Base-by-base conservation (phyloP, 306 rosid genomes). In the Quercus suber region DNA sequence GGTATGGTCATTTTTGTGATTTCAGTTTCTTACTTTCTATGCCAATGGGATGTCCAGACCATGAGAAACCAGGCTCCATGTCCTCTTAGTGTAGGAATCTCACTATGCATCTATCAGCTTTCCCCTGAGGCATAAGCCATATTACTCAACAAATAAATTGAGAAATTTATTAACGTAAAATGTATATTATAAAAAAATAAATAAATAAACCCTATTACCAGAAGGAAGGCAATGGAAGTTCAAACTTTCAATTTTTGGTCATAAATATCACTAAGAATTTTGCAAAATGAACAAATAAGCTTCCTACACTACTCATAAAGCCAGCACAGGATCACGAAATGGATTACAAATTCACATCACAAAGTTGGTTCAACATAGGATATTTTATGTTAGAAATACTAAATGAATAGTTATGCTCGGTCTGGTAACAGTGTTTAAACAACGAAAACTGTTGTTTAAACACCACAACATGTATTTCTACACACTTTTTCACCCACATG, bases 11-110 rank as follows among this genome's bases (percentile, higher is more conserved):
- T 33, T 52, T 51, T 74, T 80, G 65, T 45, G 35, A 71, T 67
- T 74, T 55, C 19, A 75, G 69, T 35, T 69, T 81, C 91, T 86
- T 87, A 95, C 99, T 84, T 95, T 77, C 99, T 3, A 41, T 41
- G 45, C 45, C 99, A 67, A 92, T 76, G 67, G 99, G 98, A 81
- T 95, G 69, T 78, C 98, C 98, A 5, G 97, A 92, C 98, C 99
- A 92, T 35, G 98, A 95, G 85, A 95, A 95, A 78, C 98, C 99
- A 52, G 76, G 51, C 63, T 90, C 97, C 94, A 88, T 92, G 86
- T 95, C 96, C 80, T 95, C 96, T 77, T 86, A 52, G 84, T 95
- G 95, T 79, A 89, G 88, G 57, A 85, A 89, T 88, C 99, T 92
- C 11, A 41, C 70, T 92, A 92, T 75, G 97, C 97, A 87, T 91